Base-by-base conservation (phyloP, 208 protist genomes). In the Trypanosoma caninum region DNA sequence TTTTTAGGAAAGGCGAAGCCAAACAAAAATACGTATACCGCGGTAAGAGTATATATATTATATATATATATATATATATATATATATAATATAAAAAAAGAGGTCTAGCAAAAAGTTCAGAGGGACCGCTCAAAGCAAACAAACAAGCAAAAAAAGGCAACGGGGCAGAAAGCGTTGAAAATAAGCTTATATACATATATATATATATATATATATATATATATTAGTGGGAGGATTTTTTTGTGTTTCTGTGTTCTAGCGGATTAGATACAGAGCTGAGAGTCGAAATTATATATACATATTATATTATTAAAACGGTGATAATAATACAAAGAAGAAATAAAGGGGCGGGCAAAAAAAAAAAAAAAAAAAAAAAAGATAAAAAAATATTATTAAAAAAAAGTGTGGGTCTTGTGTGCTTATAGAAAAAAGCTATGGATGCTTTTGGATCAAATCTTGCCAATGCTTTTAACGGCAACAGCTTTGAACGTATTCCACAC, bases 211-310 rank as follows among this genome's bases (percentile, higher is more conserved):
- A 31, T 57, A 27, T 40, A 11, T 57, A 33, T 57, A 37, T 40
- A 31, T 22, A 25, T 52, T 35, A n/a, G 1, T 52, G 57, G 14
- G 41, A 23, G 27, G 11, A 38, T 44, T 51, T 14, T 45, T 50
- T 69, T 57, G 54, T 68, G 56, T 67, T 60, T 23, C 34, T 51
- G 34, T 42, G n/a, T 50, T 38, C 22, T 57, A n/a, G 23, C 18
- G 50, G 33, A 55, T 16, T 41, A 45, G 52, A 11, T 25, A 45
- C 16, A 2, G 52, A 30, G 16, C 20, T 7, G 20, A 22, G 2
- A 27, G 10, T 7, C 23, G 6, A 16, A n/a, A n/a, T n/a, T n/a
- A n/a, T n/a, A n/a, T n/a, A n/a, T n/a, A n/a, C n/a, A n/a, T n/a
- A n/a, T n/a, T n/a, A n/a, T n/a, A n/a, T n/a, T n/a, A n/a, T 35